Percentiles rank a stretch among this genome's conserved stretches.
Conservation (phyloP, 306 rosid genomes). For the Dalbergia cultrata region DNA sequence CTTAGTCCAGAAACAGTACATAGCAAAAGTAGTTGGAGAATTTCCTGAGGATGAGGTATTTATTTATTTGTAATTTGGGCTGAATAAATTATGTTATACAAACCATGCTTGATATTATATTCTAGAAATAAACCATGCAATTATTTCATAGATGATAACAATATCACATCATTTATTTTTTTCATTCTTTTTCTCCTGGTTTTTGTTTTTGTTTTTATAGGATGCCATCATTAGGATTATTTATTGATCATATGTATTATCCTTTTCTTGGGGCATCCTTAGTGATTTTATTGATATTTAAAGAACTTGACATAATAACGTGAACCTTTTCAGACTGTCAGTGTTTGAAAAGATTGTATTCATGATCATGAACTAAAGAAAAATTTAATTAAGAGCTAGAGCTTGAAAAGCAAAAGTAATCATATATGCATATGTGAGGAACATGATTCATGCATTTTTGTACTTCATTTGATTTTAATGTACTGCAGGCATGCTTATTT, state of each 20-base stretch:
- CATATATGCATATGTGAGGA: conserved; percentile 4
- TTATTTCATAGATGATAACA: conserved; percentile 19
- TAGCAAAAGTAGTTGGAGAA: conserved; percentile 81
- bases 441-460: not conserved
- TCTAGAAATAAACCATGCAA: conserved; percentile 29
- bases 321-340: not conserved
- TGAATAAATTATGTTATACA: conserved; percentile 40
- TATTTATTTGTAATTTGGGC: conserved; percentile 33
- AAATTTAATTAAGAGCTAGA: not conserved
- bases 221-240: conserved; percentile 10
- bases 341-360: not conserved
- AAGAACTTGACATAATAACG: not conserved
- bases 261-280: conserved; percentile 15
- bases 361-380: not conserved
- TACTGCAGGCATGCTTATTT: not conserved
- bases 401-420: not conserved
- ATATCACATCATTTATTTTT: not conserved
- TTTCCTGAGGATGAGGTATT: conserved; percentile 79
- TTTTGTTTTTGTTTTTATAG: too few relatives aligned
- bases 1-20: conserved; percentile 76
- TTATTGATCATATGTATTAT: not conserved
- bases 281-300: conserved; percentile 9
- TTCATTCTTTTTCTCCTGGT: too few relatives aligned
- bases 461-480: not conserved
- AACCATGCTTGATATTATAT: conserved; percentile 21